Evolutionary conservation across 139 green algal species (phyloP).

Genomic region (Trebouxia sp.): DNA sequence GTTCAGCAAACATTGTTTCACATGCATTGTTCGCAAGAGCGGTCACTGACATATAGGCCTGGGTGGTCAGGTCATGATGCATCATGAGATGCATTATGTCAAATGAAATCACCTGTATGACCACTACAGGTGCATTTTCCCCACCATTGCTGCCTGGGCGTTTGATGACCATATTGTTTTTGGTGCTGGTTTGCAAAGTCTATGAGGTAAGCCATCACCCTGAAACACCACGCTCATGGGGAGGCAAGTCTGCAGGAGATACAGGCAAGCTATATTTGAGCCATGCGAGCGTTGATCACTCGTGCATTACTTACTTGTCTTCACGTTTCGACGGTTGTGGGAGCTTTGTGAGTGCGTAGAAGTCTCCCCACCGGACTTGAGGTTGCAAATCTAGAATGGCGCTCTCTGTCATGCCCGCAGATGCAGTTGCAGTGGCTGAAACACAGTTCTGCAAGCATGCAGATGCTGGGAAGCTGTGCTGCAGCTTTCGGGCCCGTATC

Average conservation of each 20-base stretch:
- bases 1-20: too few species aligned
- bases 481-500: too few species aligned
- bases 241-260: not conserved
- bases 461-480: too few species aligned
- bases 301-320: constrained; percentile 38
- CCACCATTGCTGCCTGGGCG: constrained; percentile 61
- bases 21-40: too few species aligned
- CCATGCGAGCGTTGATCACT: not conserved
- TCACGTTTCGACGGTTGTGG: constrained; percentile 69
- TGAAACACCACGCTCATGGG: constrained; percentile 1
- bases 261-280: not conserved
- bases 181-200: constrained; percentile 57
- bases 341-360: constrained; percentile 49
- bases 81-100: not conserved
- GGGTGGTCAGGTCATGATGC: not conserved
- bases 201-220: constrained; percentile 68
- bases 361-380: constrained; percentile 46
- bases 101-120: constrained; percentile 56
- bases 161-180: constrained; percentile 73
- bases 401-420: not conserved
- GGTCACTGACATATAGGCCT: not conserved
- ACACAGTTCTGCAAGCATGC: too few species aligned
- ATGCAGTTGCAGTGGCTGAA: not conserved
- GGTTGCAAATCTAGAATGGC: constrained; percentile 12
- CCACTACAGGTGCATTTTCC: constrained; percentile 60